phyloP scores from a whole-genome alignment of 139 green algal genomes.

The Chlamydomonas incerta region DNA sequence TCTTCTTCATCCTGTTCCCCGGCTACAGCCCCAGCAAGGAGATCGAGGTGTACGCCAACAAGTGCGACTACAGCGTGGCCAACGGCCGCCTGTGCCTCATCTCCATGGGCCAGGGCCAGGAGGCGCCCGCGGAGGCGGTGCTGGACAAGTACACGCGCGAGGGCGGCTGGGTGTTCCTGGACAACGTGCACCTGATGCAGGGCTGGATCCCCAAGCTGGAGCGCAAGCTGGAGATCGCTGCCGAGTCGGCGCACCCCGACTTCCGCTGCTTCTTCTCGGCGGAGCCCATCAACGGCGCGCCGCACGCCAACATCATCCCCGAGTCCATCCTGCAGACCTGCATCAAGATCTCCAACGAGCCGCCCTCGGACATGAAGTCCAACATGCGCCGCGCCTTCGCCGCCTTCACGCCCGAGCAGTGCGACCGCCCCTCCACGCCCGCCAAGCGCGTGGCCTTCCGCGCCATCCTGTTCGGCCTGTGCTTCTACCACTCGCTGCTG shows the following conservation, averaged over 20 bases:
- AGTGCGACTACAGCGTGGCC: constrained; percentile 74
- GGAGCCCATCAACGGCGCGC: constrained; percentile 91
- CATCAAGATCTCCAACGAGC: constrained; percentile 90
- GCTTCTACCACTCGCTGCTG: constrained; percentile 94
- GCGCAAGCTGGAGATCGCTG: constrained; percentile 87
- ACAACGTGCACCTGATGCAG: constrained; percentile 93
- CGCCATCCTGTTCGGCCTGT: constrained; percentile 87
- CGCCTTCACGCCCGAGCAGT: constrained; percentile 76
- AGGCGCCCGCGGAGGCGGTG: constrained; percentile 81
- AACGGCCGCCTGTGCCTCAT: constrained; percentile 87
- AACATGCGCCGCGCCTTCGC: constrained; percentile 89
- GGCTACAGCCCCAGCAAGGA: constrained; percentile 90
- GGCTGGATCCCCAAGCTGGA: constrained; percentile 90
- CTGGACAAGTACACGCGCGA: constrained; percentile 89
- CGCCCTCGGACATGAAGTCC: constrained; percentile 87
- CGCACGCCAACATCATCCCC: constrained; percentile 83
- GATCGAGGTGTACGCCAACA: constrained; percentile 85
- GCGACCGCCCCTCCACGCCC: constrained; percentile 65
- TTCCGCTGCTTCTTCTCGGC: constrained; percentile 94
- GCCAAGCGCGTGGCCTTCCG: constrained; percentile 81
- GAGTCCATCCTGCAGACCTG: constrained; percentile 88
- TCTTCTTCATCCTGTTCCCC: constrained; percentile 94
- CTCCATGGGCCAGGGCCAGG: constrained; percentile 90
- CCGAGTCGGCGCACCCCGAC: constrained; percentile 82
- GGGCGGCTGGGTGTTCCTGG: constrained; percentile 92